Conservation (phyloP, 768 basidiomycete species). For the Candolleomyces efflorescens region DNA sequence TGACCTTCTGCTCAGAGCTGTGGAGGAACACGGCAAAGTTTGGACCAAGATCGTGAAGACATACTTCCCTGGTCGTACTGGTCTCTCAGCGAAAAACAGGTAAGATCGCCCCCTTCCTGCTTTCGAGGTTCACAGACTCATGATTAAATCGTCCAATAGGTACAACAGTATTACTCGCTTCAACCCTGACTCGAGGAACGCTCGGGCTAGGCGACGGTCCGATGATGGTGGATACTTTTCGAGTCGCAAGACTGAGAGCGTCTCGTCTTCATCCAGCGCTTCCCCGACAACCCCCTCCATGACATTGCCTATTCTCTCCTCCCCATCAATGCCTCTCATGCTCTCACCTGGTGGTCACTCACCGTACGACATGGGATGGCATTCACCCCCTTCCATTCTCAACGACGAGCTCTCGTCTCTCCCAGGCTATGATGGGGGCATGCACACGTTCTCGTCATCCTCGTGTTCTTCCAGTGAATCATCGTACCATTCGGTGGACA, state of each 20-base stretch:
- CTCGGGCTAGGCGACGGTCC: conserved; percentile 33
- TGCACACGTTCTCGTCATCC: conserved; percentile 20
- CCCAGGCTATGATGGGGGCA: conserved; percentile 19
- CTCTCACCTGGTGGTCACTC: background rate
- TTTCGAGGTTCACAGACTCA: background rate
- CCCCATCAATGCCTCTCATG: conserved; percentile 17
- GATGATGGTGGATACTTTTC: conserved; percentile 26
- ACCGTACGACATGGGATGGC: conserved; percentile 19
- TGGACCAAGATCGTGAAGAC: conserved; percentile 63
- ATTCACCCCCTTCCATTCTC: conserved; percentile 27
- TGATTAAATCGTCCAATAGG: conserved; percentile 20
- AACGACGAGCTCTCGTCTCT: conserved; percentile 26
- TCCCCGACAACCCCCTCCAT: conserved; percentile 35
- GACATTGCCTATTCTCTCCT: conserved; percentile 13
- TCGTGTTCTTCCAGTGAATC: conserved; percentile 24
- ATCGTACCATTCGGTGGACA: conserved; percentile 29
- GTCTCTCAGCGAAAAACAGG: conserved; percentile 58
- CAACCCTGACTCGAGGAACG: conserved; percentile 34
- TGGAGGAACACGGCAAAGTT: conserved; percentile 51
- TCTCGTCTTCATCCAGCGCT: conserved; percentile 38
- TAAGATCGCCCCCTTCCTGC: conserved; percentile 16
- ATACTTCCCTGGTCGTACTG: conserved; percentile 57
- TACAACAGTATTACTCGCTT: conserved; percentile 52
- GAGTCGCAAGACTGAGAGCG: conserved; percentile 32
- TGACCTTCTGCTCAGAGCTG: conserved; percentile 48